These are phyloP conservation scores for Glaciozyma antarctica DNA, from an alignment of 768 basidiomycete species.

Conservation along the genomic window DNA sequence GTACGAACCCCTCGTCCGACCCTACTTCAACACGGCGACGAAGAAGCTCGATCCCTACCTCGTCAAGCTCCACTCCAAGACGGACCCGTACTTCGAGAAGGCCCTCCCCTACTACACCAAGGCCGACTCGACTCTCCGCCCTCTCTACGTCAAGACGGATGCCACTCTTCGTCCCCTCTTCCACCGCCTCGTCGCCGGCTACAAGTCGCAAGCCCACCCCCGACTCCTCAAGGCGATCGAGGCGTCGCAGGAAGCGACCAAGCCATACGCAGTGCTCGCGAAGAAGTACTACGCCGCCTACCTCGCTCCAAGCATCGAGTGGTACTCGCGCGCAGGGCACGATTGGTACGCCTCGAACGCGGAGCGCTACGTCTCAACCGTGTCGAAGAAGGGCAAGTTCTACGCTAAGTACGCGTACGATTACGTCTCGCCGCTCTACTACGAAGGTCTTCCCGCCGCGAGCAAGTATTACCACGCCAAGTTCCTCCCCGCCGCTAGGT, in stretches of 20 bases:
- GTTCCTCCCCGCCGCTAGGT: constrained; percentile 23
- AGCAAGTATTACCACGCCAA: constrained; percentile 21
- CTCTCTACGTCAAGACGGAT: constrained; percentile 10
- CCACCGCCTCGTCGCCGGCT: neutral
- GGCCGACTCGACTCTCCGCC: constrained; percentile 8
- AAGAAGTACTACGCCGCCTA: constrained; percentile 16
- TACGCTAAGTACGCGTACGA: constrained; percentile 2
- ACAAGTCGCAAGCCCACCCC: constrained; percentile 7
- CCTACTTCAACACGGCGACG: constrained; percentile 11
- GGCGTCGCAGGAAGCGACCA: constrained; percentile 5
- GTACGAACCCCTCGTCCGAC: constrained; percentile 17
- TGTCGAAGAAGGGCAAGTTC: no score
- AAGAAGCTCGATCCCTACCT: constrained; percentile 20
- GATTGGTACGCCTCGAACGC: constrained; percentile 25
- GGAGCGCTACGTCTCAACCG: constrained; percentile 16
- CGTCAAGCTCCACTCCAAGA: neutral
- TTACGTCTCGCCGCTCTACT: constrained; percentile 12
- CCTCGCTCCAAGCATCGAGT: constrained; percentile 26
- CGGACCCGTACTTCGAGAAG: constrained; percentile 16
- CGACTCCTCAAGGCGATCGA: constrained; percentile 3
- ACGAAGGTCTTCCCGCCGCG: constrained; percentile 18
- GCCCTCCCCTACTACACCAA: constrained; percentile 11
- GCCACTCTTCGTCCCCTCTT: constrained; percentile 9
- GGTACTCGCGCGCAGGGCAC: constrained; percentile 11
- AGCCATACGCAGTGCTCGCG: constrained; percentile 3